phyloP scores from a whole-genome alignment of 495 filamentous ascomycete species.

The Xylaria acuta region DNA sequence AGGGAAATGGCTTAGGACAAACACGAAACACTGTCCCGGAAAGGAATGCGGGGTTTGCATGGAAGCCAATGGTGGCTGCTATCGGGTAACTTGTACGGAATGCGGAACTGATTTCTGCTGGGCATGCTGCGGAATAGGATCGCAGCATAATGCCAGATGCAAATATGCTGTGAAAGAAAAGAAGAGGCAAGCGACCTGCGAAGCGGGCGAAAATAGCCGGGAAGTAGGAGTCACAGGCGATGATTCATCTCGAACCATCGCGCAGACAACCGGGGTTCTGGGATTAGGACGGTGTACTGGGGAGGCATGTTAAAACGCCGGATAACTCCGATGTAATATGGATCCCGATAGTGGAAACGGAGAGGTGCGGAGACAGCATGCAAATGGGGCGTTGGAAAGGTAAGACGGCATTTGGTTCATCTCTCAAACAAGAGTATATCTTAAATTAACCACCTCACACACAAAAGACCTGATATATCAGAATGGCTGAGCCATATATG shows the following conservation, averaged over 20 bases:
- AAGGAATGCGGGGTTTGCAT: not conserved
- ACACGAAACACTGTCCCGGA: not conserved
- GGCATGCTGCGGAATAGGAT: not conserved
- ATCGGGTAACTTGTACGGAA: not conserved
- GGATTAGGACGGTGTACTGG: not conserved
- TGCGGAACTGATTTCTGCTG: not conserved
- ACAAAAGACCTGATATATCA: not conserved
- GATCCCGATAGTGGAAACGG: not conserved
- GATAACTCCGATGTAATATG: not conserved
- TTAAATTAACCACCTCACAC: too few species aligned
- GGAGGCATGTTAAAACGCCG: not conserved
- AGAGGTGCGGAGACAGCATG: not conserved
- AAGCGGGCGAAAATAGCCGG: too few species aligned
- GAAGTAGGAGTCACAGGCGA: too few species aligned
- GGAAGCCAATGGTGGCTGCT: not conserved
- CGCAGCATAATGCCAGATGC: not conserved
- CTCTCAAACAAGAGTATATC: not conserved
- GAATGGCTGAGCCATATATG: constrained; percentile 29
- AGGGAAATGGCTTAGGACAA: not conserved
- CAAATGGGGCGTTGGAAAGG: not conserved
- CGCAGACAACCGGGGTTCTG: not conserved
- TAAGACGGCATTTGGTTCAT: not conserved
- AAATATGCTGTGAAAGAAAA: too few species aligned
- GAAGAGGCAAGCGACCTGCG: too few species aligned
- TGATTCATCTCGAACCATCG: not conserved